These are phyloP conservation scores for Lipomyces mesembrius DNA, from an alignment of 805 yeast species.

Conservation along the genomic window DNA sequence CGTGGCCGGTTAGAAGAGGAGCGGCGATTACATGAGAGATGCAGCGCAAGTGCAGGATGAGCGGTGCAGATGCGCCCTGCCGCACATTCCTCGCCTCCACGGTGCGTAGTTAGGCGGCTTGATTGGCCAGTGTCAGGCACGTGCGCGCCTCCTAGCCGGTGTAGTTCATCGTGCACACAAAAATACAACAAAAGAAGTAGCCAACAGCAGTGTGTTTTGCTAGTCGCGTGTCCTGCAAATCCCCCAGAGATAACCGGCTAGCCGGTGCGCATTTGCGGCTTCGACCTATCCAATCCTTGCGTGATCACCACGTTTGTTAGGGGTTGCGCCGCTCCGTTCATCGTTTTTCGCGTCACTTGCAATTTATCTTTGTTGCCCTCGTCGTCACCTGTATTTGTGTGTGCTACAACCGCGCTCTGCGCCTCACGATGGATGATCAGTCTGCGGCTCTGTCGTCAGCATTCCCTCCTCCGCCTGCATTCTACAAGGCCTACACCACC, in stretches of 20 bases:
- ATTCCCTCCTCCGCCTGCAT: conserved; percentile 94
- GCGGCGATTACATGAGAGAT: neutral
- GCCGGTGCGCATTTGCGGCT: neutral
- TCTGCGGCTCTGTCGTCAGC: conserved; percentile 59
- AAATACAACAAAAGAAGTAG: neutral
- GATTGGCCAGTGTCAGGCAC: conserved; percentile 20
- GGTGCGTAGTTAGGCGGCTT: neutral
- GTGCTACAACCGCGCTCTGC: neutral
- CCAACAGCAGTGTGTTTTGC: neutral
- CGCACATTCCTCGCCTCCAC: neutral
- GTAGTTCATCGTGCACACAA: neutral
- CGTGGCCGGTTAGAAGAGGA: no score
- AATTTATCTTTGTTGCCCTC: neutral
- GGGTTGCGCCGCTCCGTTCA: neutral
- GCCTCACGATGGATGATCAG: conserved; percentile 14
- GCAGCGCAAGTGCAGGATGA: neutral
- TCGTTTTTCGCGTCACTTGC: neutral
- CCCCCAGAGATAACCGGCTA: neutral
- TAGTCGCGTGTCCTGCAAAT: neutral
- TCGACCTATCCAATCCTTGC: neutral
- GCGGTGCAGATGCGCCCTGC: neutral
- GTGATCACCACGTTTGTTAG: neutral
- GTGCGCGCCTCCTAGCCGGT: conserved; percentile 9
- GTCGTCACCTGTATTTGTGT: neutral
- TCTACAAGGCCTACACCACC: conserved; percentile 46